Conservation (phyloP, 208 protist species). For the Leishmania aethiopica region DNA sequence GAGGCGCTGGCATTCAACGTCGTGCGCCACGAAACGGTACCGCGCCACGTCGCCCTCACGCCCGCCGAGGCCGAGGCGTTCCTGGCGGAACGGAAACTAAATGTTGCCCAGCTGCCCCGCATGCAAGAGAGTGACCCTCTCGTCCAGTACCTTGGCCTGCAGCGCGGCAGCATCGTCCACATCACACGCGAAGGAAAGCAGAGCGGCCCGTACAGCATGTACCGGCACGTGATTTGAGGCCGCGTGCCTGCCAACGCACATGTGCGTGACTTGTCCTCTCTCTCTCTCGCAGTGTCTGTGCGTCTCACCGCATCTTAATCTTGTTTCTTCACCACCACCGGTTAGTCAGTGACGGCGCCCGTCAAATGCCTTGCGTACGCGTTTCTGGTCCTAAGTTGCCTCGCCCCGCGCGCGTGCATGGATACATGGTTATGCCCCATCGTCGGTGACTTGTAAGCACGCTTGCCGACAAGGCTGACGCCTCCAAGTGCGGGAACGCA, state of each 20-base stretch:
- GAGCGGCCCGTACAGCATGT: constrained; percentile 97
- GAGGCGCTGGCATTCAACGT: constrained; percentile 95
- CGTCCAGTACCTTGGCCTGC: constrained; percentile 94
- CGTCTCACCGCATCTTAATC: not conserved
- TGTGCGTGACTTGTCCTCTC: not conserved
- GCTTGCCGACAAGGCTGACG: not conserved
- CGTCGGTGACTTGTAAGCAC: not conserved
- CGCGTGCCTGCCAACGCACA: not conserved
- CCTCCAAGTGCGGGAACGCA: not conserved
- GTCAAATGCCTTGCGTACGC: not conserved
- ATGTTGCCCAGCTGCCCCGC: constrained; percentile 95
- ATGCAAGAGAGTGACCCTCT: constrained; percentile 96
- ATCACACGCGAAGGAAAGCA: constrained; percentile 95
- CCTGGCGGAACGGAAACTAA: constrained; percentile 83
- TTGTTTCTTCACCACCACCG: not conserved
- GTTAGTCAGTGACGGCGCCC: not conserved
- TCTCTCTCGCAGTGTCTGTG: not conserved
- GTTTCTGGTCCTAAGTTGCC: not conserved
- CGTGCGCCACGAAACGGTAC: constrained; percentile 95
- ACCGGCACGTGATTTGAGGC: constrained; percentile 94
- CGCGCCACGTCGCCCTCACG: constrained; percentile 89
- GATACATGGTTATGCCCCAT: not conserved
- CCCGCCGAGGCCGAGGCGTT: constrained; percentile 76
- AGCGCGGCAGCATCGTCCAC: constrained; percentile 92
- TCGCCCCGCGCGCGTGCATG: not conserved